These are phyloP conservation scores for Neonothopanus nambi DNA, from an alignment of 1,284 basidiomycete genomes.

Conservation along the genomic window DNA sequence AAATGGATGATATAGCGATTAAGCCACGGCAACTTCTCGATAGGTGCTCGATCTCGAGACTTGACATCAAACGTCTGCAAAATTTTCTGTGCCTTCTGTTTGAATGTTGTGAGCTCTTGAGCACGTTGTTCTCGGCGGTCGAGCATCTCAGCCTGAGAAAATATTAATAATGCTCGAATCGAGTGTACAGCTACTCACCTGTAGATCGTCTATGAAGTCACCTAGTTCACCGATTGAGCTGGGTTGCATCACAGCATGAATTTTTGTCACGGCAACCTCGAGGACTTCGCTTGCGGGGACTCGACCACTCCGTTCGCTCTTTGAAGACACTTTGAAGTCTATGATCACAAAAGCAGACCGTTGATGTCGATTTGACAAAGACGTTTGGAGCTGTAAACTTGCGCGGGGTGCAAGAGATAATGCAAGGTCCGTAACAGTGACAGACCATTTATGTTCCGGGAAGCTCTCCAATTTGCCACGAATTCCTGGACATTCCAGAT, in stretches of 20 bases:
- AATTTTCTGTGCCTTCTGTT: slow-evolving; percentile 73
- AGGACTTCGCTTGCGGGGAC: slow-evolving; percentile 40
- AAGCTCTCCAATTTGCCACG: slow-evolving; percentile 57
- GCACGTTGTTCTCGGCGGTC: slow-evolving; percentile 72
- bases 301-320: slow-evolving; percentile 20
- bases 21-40: slow-evolving; percentile 55
- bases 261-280: slow-evolving; percentile 64
- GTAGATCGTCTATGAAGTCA: slow-evolving; percentile 83
- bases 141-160: slow-evolving; percentile 67
- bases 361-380: slow-evolving; percentile 55
- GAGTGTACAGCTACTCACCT: slow-evolving; percentile 43
- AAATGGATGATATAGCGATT: slow-evolving; percentile 67
- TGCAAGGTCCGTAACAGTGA: slow-evolving; percentile 68
- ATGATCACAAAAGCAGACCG: slow-evolving; percentile 83
- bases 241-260: slow-evolving; percentile 91
- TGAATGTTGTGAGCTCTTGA: slow-evolving; percentile 78
- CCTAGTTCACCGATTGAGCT: slow-evolving; percentile 86
- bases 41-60: slow-evolving; percentile 41
- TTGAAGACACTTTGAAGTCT: slow-evolving; percentile 57
- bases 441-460: slow-evolving; percentile 51
- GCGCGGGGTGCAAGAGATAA: slow-evolving; percentile 71
- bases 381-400: slow-evolving; percentile 30
- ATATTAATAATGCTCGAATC: slow-evolving; percentile 3
- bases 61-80: slow-evolving; percentile 73
- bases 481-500: slow-evolving; percentile 74